phyloP scores from a whole-genome alignment of 768 basidiomycete species.

The Crassisporium funariophilum region DNA sequence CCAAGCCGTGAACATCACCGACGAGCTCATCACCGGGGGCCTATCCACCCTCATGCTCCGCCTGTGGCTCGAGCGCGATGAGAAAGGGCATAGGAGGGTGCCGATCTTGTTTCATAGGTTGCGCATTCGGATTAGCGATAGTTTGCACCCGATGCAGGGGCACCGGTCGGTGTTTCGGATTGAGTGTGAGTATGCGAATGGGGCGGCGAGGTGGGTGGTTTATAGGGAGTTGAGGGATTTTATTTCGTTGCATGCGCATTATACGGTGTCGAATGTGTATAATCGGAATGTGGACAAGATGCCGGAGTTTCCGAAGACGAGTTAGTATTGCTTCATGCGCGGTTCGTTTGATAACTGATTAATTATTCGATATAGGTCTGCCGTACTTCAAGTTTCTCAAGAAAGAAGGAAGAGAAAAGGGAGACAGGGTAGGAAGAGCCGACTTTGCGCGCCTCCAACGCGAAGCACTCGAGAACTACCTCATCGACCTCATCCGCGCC shows the following conservation, averaged over 20 bases:
- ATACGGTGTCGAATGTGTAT: slow-evolving; percentile 81
- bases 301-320: slow-evolving; percentile 90
- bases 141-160: slow-evolving; percentile 76
- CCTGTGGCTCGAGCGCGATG: slow-evolving; percentile 87
- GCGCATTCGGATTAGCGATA: slow-evolving; percentile 84
- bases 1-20: slow-evolving; percentile 69
- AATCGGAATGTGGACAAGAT: slow-evolving; percentile 72
- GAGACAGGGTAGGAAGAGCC: slow-evolving; percentile 54
- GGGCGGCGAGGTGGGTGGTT: slow-evolving; percentile 91
- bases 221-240: slow-evolving; percentile 94
- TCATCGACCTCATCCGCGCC: slow-evolving; percentile 83
- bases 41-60: slow-evolving; percentile 77
- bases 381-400: slow-evolving; percentile 89
- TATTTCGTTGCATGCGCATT: slow-evolving; percentile 85
- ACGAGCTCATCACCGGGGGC: slow-evolving; percentile 80
- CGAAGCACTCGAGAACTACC: slow-evolving; percentile 82
- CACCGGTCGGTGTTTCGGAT: slow-evolving; percentile 85
- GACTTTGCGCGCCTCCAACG: slow-evolving; percentile 86
- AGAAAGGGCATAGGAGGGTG: slow-evolving; percentile 80
- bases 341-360: neutral
- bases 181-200: slow-evolving; percentile 96
- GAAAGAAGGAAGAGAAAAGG: slow-evolving; percentile 55
- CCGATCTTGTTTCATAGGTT: slow-evolving; percentile 78
- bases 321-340: slow-evolving; percentile 40
- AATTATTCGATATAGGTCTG: slow-evolving; percentile 50